Percentiles rank a stretch among this genome's conserved stretches.
Evolutionary conservation across 129 eudicot genomes (phyloP).

Genomic region (Centaurea solstitialis): DNA sequence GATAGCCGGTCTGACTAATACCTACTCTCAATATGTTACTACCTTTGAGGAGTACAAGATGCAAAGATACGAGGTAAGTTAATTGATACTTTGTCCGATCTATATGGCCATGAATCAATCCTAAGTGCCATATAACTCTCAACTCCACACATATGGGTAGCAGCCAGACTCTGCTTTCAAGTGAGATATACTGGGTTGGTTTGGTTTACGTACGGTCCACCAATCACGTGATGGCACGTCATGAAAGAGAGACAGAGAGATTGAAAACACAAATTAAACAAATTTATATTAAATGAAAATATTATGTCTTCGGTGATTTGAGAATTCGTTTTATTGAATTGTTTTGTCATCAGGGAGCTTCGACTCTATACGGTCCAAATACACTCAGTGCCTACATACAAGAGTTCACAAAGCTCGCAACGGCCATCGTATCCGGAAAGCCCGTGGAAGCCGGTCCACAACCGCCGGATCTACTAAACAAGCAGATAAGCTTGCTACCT

Average conservation of each 20-base stretch:
- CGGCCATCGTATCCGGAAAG: slow-evolving; percentile 61
- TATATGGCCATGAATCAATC: neutral
- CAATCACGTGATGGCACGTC: neutral
- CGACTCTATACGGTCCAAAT: slow-evolving; percentile 89
- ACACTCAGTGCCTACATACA: slow-evolving; percentile 92
- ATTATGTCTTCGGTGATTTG: neutral
- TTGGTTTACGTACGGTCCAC: neutral
- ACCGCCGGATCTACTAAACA: slow-evolving; percentile 88
- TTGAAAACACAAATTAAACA: neutral
- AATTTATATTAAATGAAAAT: neutral
- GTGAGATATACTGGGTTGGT: neutral
- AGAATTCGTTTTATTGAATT: no score
- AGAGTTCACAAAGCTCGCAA: slow-evolving; percentile 79
- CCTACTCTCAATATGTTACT: slow-evolving; percentile 91
- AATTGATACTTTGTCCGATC: neutral
- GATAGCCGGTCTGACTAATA: slow-evolving; percentile 92
- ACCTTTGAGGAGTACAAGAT: slow-evolving; percentile 86
- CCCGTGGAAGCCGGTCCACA: slow-evolving; percentile 76
- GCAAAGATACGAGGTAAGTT: slow-evolving; percentile 93
- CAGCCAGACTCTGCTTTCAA: neutral
- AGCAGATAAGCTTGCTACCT: slow-evolving; percentile 75
- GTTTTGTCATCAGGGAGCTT: slow-evolving; percentile 70
- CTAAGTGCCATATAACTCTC: neutral
- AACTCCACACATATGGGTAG: neutral
- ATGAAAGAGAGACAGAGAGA: neutral